Evolutionary conservation across 1,284 basidiomycete species (phyloP), one percentile per base, ranked within the genome.

Genomic region (Exobasidium rhododendri): DNA sequence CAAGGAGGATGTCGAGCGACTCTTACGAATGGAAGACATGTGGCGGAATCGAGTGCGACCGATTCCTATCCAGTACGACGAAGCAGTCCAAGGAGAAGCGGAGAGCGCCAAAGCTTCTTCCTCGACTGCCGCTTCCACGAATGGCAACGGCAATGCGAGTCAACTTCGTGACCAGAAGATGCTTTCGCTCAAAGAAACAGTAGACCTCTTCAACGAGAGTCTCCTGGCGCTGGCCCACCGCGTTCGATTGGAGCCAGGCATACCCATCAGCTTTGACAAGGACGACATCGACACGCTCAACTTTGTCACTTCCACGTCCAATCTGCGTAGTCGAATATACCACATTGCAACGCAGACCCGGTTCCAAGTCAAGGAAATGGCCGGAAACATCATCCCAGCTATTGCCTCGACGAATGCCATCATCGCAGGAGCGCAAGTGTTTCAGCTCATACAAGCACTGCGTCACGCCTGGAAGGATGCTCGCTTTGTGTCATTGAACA

Each of bases 331-430:
- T 0, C 85, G 86, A 4, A 91, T 93, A 0, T 97, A 97, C 79
- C 88, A 88, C 4, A 99, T 99, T 53, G 70, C 71, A 26, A 84
- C 86, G 7, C 93, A 94, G 82, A 97, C 92, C 2, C 86, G 92
- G 7, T 99, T 96, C 88, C 89, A 97, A 79, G 88, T 97, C 58
- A 98, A 98, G 93, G 93, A 97, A 82, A 97, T 97, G 91, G 96
- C 96, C 0, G 94, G 96, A 11, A 99, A 98, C 82, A 98, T 98
- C 79, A 80, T 80, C 55, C 96, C 96, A 0, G 96, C 96, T 1
- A 97, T 98, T 70, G 96, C 96, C 1, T 97, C 96, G 0, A 99
- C 96, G 6, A 99, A 99, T 80, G 96, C 96, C 13, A 91, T 98
- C 80, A 88, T 97, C 67, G 90, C 96, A 0, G 96, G 94, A 0